Evolutionary conservation across 2,329 filamentous ascomycete species (phyloP), one percentile per base, ranked within the genome.

Genomic region (Aspergillus tamarii): DNA sequence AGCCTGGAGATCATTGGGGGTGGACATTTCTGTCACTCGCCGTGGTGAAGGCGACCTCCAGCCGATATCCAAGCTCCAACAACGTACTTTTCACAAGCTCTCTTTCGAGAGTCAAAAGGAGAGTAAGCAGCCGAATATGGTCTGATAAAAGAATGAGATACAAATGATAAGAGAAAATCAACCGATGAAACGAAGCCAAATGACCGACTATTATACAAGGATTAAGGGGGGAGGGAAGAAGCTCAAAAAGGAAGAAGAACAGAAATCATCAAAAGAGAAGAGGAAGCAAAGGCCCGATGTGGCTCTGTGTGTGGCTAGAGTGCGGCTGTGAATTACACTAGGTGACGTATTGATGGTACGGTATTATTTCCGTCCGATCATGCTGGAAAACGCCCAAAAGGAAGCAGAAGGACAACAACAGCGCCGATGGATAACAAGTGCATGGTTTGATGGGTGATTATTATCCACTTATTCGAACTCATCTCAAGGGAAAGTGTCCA

Each of bases 11-110:
- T 83, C 79, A 64, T 76, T 78, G 63, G 78, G 77, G 72, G 77
- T 78, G 66, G 80, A 82, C 80, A 82, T 82, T 80, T 78, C 79
- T 79, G 77, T 73, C 77, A 67, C 73, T 72, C 73, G 72, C 73
- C 73, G 64, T 60, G 59, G 61, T 64, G 57, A 62, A 62, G 69
- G 68, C 72, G 72, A 74, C 73, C 71, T 71, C 70, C 67, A 72
- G 70, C 67, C 61, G 64, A 67, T 67, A 65, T 65, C 65, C 69
- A 70, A 75, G 70, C 71, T 73, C 65, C 52, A 50, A 59, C 52
- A 50, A 59, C 56, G 53, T 70, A 67, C 68, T 72, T 65, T 69
- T 60, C 64, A 61, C 52, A 55, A 73, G 73, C 74, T 75, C 74
- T 76, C 73, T 74, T 74, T 72, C 70, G 72, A 75, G 72, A 76